Base-by-base conservation (phyloP, 805 yeast genomes). In the Pichia nanzhaoensis region DNA sequence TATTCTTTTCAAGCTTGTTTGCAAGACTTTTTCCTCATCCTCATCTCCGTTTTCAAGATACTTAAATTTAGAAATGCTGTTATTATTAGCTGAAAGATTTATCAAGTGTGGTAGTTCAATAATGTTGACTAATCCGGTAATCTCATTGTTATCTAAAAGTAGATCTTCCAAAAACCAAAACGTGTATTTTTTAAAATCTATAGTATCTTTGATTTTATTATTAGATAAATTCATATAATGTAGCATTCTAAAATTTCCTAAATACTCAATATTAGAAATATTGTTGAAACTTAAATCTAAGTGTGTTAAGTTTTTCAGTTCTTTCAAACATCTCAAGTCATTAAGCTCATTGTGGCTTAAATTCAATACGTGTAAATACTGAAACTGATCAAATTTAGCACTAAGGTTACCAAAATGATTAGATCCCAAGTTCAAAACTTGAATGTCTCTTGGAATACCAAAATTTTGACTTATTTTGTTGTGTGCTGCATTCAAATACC, bases 131-230 rank as follows among this genome's bases (percentile, higher is more conserved):
- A 77, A 44, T 1, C 48, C 35, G 3, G 53, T 44, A 14, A 77
- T 52, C n/a, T 53, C 53, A 52, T 77, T 77, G 16, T 67, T 71
- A 16, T 71, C 65, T 36, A 76, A 38, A 21, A 67, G 63, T 44
- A 77, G 51, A 27, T 69, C 74, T 51, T 74, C 73, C 30, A 77
- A 57, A 44, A 65, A 63, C 37, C 64, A 60, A 21, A 76, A 55
- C 5, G 61, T 52, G 39, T 55, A 67, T 3, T 54, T 45, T 1
- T 53, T 49, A 37, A 75, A 66, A 51, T 73, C 64, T 2, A 76
- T 39, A 3, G 39, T 53, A 1, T 76, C 78, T 6, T 37, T 46
- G 9, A 76, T 50, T 2, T 58, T 48, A 53, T 77, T 77, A 38
- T 60, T 62, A 3, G 76, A 65, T 5, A 73, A 51, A 50, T 74